Conservation (phyloP, 495 filamentous ascomycete genomes). For the Penicillium lagena region DNA sequence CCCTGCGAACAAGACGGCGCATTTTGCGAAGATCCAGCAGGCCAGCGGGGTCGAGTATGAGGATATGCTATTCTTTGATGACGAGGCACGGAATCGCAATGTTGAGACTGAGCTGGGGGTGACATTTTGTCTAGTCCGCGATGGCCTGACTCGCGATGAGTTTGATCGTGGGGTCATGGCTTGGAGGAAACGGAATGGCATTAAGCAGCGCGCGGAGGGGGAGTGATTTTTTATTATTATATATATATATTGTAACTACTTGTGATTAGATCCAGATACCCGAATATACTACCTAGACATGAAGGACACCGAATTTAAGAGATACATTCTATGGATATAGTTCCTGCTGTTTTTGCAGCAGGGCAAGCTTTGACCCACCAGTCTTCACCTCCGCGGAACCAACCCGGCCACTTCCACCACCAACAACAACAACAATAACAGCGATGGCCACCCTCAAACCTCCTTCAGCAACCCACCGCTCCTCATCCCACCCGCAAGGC, state of each 20-base stretch:
- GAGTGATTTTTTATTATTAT: not conserved
- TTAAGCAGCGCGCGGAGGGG: conserved; percentile 14
- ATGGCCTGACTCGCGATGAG: conserved; percentile 74
- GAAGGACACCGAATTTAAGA: too few relatives aligned
- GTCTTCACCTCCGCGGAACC: not conserved
- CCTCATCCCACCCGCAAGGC: conserved; percentile 17
- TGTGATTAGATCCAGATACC: too few relatives aligned
- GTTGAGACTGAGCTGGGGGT: conserved; percentile 77
- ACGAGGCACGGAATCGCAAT: conserved; percentile 80
- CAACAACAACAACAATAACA: not conserved
- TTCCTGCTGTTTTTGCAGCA: too few relatives aligned
- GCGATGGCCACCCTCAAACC: conserved; percentile 24
- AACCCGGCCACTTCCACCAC: not conserved
- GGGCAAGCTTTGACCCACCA: not conserved
- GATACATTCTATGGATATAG: too few relatives aligned
- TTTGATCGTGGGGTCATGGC: conserved; percentile 72
- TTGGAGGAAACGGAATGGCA: conserved; percentile 72
- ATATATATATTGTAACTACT: too few relatives aligned
- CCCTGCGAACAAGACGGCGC: conserved; percentile 76
- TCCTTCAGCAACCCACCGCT: conserved; percentile 17
- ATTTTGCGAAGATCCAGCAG: conserved; percentile 69
- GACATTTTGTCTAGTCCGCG: conserved; percentile 70
- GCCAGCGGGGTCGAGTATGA: conserved; percentile 56
- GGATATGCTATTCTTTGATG: conserved; percentile 96
- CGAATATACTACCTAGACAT: too few relatives aligned